Conservation (phyloP, 2,329 filamentous ascomycete genomes). For the Metarhizium anisopliae region DNA sequence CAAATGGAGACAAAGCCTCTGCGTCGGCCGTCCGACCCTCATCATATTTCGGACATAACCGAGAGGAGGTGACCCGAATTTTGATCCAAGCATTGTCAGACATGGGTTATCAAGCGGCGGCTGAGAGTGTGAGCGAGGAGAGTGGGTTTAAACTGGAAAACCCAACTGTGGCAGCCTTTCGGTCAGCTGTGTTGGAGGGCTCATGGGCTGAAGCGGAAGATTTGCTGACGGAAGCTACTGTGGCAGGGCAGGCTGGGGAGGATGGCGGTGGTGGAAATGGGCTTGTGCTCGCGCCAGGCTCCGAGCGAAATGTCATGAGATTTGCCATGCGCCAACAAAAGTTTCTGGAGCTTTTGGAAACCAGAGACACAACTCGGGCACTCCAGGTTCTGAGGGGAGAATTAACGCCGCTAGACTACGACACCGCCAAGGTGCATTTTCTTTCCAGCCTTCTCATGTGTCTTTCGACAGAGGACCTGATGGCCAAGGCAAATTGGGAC, state of each 20-base stretch:
- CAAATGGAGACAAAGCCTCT: conserved; percentile 20
- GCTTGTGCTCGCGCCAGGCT: conserved; percentile 64
- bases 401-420: conserved; percentile 75
- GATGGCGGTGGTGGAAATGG: conserved; percentile 38
- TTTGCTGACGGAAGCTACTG: conserved; percentile 54
- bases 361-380: conserved; percentile 61
- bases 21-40: conserved; percentile 10
- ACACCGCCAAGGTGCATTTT: conserved; percentile 67
- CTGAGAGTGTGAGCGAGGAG: conserved; percentile 64
- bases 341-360: conserved; percentile 82
- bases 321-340: conserved; percentile 91
- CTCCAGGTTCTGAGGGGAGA: conserved; percentile 79
- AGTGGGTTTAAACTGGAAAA: conserved; percentile 87
- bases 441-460: conserved; percentile 91
- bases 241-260: conserved; percentile 18
- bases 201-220: conserved; percentile 80
- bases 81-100: conserved; percentile 86
- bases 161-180: conserved; percentile 75
- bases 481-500: conserved; percentile 73
- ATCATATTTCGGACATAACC: conserved; percentile 73
- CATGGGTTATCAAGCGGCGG: conserved; percentile 75
- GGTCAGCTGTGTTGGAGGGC: conserved; percentile 69
- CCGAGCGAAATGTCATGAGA: conserved; percentile 70
- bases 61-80: conserved; percentile 87
- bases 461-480: conserved; percentile 65